These are phyloP conservation scores for Kingdonia uniflora DNA, from an alignment of 164 flowering plant genomes.

Conservation along the genomic window DNA sequence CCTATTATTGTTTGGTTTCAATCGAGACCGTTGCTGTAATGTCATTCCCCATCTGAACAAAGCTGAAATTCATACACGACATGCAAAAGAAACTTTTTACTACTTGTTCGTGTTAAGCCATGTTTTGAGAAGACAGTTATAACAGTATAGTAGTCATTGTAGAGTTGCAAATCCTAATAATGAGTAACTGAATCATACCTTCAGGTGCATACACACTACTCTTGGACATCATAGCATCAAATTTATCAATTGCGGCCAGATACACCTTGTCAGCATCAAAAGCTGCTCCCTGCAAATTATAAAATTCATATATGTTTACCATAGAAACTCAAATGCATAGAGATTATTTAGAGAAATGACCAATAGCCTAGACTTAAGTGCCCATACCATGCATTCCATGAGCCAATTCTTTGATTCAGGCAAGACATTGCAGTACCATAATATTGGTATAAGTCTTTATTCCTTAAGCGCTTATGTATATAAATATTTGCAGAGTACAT, in stretches of 20 bases:
- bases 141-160: background rate
- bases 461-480: too few species aligned
- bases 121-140: background rate
- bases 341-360: too few species aligned
- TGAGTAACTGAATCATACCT: constrained; percentile 36
- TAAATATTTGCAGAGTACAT: too few species aligned
- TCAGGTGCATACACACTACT: constrained; percentile 70
- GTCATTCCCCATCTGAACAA: constrained; percentile 79
- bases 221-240: constrained; percentile 86
- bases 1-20: constrained; percentile 49
- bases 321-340: background rate
- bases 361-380: too few species aligned
- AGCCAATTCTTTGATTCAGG: too few species aligned
- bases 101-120: background rate
- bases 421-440: too few species aligned
- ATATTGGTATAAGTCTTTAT: too few species aligned
- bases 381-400: too few species aligned
- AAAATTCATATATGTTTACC: background rate
- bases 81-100: background rate
- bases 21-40: constrained; percentile 73
- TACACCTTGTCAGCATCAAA: constrained; percentile 84
- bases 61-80: constrained; percentile 38
- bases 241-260: constrained; percentile 90
- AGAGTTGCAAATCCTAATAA: too few species aligned
- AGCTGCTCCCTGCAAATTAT: constrained; percentile 67